Percentiles rank a stretch among this genome's conserved stretches.
These are phyloP conservation scores for Dalbergia cultrata DNA, from an alignment of 306 rosid genomes.

Conservation along the genomic window DNA sequence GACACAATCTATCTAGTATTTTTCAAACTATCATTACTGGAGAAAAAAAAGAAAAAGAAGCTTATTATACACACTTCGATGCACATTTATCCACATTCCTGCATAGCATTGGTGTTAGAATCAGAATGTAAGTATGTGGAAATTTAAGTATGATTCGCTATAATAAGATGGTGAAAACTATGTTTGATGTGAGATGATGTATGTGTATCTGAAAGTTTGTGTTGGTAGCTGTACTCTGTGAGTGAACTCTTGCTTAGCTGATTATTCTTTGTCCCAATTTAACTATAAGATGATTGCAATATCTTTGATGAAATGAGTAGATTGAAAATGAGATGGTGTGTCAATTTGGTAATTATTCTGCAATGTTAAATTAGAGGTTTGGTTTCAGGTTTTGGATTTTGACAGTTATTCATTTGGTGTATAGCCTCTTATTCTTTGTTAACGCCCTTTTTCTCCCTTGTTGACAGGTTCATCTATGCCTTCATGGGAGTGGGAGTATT, in stretches of 20 bases:
- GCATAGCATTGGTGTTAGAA: background rate
- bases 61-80: too few relatives aligned
- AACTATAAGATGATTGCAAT: slow-evolving; percentile 10
- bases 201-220: background rate
- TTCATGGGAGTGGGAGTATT: slow-evolving; percentile 87
- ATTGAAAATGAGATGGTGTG: slow-evolving; percentile 12
- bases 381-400: slow-evolving; percentile 15
- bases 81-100: background rate
- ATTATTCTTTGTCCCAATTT: slow-evolving; percentile 29
- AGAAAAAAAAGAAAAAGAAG: too few relatives aligned
- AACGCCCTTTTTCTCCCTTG: slow-evolving; percentile 13
- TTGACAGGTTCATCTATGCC: slow-evolving; percentile 89
- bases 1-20: background rate
- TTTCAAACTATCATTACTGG: background rate
- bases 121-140: background rate
- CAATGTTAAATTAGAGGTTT: slow-evolving; percentile 29
- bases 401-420: slow-evolving; percentile 28
- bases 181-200: background rate
- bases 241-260: slow-evolving; percentile 6
- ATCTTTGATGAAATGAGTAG: slow-evolving; percentile 9
- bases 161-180: background rate
- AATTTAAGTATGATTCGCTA: background rate
- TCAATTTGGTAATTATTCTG: slow-evolving; percentile 16
- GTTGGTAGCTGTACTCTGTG: background rate
- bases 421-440: slow-evolving; percentile 6